Percentiles rank a stretch among this genome's conserved stretches.
These are phyloP conservation scores for Penicillium fuscoglaucum DNA, from an alignment of 2,329 filamentous ascomycete species.

Conservation along the genomic window DNA sequence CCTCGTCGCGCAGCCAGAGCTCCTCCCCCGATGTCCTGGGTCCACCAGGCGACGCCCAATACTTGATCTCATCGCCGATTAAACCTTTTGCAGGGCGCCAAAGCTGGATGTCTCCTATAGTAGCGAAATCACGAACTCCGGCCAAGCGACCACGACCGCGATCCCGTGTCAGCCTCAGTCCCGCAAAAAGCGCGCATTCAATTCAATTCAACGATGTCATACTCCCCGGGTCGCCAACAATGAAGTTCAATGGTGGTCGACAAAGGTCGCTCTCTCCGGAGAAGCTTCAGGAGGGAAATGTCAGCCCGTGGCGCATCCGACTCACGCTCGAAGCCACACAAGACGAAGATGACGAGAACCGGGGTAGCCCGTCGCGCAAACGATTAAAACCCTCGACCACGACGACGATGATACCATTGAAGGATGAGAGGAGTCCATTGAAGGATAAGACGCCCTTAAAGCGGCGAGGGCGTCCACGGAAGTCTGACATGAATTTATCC, in stretches of 20 bases:
- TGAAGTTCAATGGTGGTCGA: conserved; percentile 31
- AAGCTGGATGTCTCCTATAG: conserved; percentile 41
- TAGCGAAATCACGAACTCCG: conserved; percentile 22
- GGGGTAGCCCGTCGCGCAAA: conserved; percentile 35
- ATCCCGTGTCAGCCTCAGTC: conserved; percentile 38
- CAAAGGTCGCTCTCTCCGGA: conserved; percentile 39
- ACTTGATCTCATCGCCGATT: conserved; percentile 45
- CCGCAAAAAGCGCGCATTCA: conserved; percentile 41
- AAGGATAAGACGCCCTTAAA: conserved; percentile 42
- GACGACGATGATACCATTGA: conserved; percentile 46
- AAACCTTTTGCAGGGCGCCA: conserved; percentile 42
- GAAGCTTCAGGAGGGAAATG: conserved; percentile 42
- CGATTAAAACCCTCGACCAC: conserved; percentile 33
- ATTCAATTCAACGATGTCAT: conserved; percentile 46
- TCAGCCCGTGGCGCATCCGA: conserved; percentile 51
- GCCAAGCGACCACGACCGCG: conserved; percentile 24
- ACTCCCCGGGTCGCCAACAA: conserved; percentile 41
- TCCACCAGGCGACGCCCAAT: conserved; percentile 44
- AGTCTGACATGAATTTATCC: conserved; percentile 43
- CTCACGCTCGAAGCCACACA: conserved; percentile 52
- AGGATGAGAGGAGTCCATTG: conserved; percentile 34
- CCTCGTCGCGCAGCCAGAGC: conserved; percentile 39
- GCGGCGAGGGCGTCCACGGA: conserved; percentile 46
- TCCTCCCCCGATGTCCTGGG: conserved; percentile 47
- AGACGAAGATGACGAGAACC: conserved; percentile 40